Percentiles rank a stretch among this genome's conserved stretches.
Evolutionary conservation across 2,329 filamentous ascomycete species (phyloP).

Genomic region (Colletotrichum plurivorum): DNA sequence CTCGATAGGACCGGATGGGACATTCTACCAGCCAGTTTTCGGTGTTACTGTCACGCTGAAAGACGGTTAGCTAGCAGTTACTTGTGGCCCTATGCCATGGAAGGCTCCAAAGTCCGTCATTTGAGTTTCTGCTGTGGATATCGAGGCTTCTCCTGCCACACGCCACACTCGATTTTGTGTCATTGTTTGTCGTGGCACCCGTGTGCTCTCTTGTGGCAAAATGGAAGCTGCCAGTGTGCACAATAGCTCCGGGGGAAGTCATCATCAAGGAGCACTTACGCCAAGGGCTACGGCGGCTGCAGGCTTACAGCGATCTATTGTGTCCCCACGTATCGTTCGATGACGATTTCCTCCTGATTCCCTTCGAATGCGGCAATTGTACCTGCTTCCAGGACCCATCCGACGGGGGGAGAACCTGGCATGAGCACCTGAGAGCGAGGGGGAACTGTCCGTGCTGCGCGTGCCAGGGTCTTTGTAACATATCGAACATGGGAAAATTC

Average conservation of each 20-base stretch:
- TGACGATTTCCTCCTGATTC: not conserved
- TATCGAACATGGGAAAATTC: not conserved
- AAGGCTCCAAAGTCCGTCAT: too few relatives aligned
- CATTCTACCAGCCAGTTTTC: too few relatives aligned
- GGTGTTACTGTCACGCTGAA: too few relatives aligned
- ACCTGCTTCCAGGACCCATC: slow-evolving; percentile 7
- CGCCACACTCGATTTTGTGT: too few relatives aligned
- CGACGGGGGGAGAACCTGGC: not conserved
- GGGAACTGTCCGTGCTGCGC: not conserved
- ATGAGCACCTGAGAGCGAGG: not conserved
- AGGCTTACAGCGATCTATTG: not conserved
- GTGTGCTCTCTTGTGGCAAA: not conserved
- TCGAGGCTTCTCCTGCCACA: too few relatives aligned
- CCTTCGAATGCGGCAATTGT: slow-evolving; percentile 12
- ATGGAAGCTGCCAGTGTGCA: slow-evolving; percentile 4
- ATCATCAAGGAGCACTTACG: slow-evolving; percentile 1
- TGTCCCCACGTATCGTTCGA: slow-evolving; percentile 6
- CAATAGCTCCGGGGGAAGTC: not conserved
- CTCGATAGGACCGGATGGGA: too few relatives aligned
- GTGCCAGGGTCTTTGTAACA: not conserved
- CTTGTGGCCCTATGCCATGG: too few relatives aligned
- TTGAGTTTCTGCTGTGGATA: too few relatives aligned
- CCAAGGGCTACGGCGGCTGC: not conserved
- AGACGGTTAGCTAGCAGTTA: too few relatives aligned
- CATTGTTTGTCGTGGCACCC: too few relatives aligned